These are phyloP conservation scores for Trametes gibbosa DNA, from an alignment of 768 basidiomycete species.

Conservation along the genomic window DNA sequence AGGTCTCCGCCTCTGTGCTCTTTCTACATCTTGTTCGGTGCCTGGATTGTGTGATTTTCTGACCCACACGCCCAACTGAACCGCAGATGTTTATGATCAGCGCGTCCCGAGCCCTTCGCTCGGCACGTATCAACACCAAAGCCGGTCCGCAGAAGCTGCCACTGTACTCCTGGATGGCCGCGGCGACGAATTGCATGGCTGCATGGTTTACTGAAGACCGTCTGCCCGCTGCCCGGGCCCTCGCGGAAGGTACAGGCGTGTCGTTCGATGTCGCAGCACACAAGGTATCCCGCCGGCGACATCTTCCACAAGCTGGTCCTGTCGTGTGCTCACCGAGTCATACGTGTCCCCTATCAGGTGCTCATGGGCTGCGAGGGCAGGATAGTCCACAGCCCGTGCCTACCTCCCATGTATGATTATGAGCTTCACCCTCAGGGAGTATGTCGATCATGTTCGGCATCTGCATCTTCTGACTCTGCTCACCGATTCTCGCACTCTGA, in stretches of 20 bases:
- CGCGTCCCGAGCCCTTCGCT: neutral
- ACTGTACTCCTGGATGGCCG: neutral
- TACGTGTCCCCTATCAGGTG: neutral
- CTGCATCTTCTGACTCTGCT: too few species aligned
- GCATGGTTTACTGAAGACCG: neutral
- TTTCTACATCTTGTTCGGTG: too few species aligned
- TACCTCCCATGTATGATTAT: slow-evolving; percentile 23
- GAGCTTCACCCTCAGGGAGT: slow-evolving; percentile 21
- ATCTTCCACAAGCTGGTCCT: too few species aligned
- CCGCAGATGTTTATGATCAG: neutral
- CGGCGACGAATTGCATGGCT: neutral
- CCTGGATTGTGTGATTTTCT: too few species aligned
- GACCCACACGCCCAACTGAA: too few species aligned
- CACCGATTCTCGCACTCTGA: too few species aligned
- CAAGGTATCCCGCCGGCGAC: neutral
- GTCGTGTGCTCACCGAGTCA: too few species aligned
- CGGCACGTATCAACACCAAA: too few species aligned
- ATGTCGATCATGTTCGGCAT: too few species aligned
- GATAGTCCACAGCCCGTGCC: slow-evolving; percentile 11
- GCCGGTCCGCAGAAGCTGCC: neutral
- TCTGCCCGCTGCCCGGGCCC: neutral
- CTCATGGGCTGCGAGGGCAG: neutral
- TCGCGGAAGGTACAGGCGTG: neutral
- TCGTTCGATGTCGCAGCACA: neutral
- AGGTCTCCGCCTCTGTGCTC: neutral